Evolutionary conservation across 768 basidiomycete genomes (phyloP), one percentile per base, ranked within the genome.

Genomic region (Boletus fagicola): DNA sequence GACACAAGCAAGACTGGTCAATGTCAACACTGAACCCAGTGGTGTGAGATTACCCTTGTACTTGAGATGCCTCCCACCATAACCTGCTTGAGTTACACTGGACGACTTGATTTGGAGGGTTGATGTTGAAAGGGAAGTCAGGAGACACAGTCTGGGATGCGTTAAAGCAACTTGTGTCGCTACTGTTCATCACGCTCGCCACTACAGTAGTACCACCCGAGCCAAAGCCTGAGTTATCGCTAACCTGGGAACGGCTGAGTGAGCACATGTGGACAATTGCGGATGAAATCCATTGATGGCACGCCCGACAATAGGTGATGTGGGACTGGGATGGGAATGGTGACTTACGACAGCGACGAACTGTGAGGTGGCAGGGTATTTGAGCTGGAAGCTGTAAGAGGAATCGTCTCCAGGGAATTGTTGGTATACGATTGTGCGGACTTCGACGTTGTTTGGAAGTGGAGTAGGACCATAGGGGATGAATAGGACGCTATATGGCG

Each of bases 301-400:
- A 43, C 10, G 46, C n/a, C 16, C 11, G 26, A 24, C 0, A 5
- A 38, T 2, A 12, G 4, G n/a, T 11, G n/a, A 26, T 12, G 10
- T 36, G 28, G 13, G 10, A 56, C 5, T n/a, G 16, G 15, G 24
- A 45, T 35, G 38, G 45, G 36, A 54, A 33, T 4, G 22, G 49
- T n/a, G 7, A 83, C 87, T 74, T 64, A 90, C 89, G 65, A 90
- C 85, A 5, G 86, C 84, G 26, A 92, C 87, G 53, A 92, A 85
- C 64, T 88, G 85, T 4, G 88, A 87, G 65, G 83, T 78, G 48
- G 72, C 76, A 0, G 90, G 90, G 66, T 80, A 92, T 30, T 77
- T 79, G 51, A 90, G 77, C 65, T 80, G 71, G 68, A 91, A 86
- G 38, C 69, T 76, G 30, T 82, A 62, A 24, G 76, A 73, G 20